These are phyloP conservation scores for Neonectria faginata DNA, from an alignment of 2,329 filamentous ascomycete species.

Conservation along the genomic window DNA sequence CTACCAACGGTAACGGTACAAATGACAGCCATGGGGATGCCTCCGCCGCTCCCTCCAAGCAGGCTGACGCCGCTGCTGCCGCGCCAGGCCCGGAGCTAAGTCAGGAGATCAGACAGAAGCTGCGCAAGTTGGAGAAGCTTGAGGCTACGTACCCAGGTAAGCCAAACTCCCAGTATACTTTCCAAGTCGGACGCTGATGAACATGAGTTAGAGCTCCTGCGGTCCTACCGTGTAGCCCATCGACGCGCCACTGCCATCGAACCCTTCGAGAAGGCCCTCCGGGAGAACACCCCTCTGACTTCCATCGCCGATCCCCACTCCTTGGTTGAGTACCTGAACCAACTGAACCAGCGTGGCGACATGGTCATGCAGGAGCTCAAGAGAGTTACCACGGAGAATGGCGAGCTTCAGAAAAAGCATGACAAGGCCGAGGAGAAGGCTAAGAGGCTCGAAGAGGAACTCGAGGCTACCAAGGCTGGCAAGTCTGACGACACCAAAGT, in stretches of 20 bases:
- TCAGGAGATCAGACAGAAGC: conserved; percentile 77
- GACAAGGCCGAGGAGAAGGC: conserved; percentile 75
- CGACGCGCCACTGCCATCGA: conserved; percentile 88
- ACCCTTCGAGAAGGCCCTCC: conserved; percentile 89
- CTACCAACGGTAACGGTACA: conserved; percentile 31
- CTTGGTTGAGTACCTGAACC: conserved; percentile 89
- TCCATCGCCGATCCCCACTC: conserved; percentile 88
- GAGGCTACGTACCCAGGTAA: conserved; percentile 87
- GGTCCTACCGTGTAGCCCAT: conserved; percentile 93
- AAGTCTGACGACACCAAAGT: conserved; percentile 42
- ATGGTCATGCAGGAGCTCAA: conserved; percentile 97
- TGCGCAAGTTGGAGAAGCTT: conserved; percentile 90
- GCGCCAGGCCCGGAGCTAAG: conserved; percentile 67
- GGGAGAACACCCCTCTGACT: conserved; percentile 91
- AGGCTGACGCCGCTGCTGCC: conserved; percentile 31
- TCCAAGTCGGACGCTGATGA: conserved; percentile 18
- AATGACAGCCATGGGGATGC: conserved; percentile 34
- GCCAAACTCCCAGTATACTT: conserved; percentile 16
- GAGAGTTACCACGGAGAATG: conserved; percentile 83
- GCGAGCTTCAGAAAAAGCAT: conserved; percentile 80
- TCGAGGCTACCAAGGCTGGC: conserved; percentile 61
- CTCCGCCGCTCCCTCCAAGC: conserved; percentile 23
- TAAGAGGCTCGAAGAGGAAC: conserved; percentile 71
- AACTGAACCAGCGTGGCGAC: conserved; percentile 85
- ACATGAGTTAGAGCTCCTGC: conserved; percentile 73